Conservation (phyloP, 345 rosid genomes). For the Erucastrum elatum region DNA sequence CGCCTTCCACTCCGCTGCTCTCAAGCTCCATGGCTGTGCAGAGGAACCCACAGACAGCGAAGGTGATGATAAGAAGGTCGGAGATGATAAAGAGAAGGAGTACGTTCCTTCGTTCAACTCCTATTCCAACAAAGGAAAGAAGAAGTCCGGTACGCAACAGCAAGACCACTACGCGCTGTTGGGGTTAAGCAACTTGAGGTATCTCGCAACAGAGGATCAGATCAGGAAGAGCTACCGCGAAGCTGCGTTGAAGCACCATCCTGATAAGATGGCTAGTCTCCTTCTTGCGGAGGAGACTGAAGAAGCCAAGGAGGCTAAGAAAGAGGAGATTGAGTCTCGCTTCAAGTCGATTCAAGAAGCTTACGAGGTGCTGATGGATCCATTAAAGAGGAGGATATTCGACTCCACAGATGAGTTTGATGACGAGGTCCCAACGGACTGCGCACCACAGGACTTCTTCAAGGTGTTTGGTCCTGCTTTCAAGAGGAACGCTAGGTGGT, state of each 20-base stretch:
- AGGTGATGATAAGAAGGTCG: conserved; percentile 52
- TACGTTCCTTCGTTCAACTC: conserved; percentile 73
- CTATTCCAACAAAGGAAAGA: conserved; percentile 78
- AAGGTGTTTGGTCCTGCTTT: conserved; percentile 98
- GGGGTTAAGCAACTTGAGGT: conserved; percentile 90
- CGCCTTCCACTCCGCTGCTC: conserved; percentile 83
- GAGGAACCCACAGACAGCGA: conserved; percentile 48
- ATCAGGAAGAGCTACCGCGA: conserved; percentile 87
- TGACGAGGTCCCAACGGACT: conserved; percentile 88
- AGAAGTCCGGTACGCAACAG: conserved; percentile 69
- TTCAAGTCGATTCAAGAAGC: conserved; percentile 94
- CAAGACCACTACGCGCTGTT: conserved; percentile 94
- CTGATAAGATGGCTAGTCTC: conserved; percentile 87
- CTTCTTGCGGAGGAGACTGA: conserved; percentile 89
- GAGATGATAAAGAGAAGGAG: conserved; percentile 61
- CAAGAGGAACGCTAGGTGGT: conserved; percentile 97
- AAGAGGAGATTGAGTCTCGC: conserved; percentile 86
- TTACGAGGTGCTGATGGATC: conserved; percentile 87
- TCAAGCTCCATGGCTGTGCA: conserved; percentile 72
- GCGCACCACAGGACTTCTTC: conserved; percentile 86
- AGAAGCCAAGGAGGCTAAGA: conserved; percentile 87
- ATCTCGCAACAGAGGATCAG: conserved; percentile 99
- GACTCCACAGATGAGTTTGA: conserved; percentile 98
- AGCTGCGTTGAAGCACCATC: conserved; percentile 92
- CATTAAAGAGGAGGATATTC: conserved; percentile 81